Conservation (phyloP, 441 rosid species). For the Adansonia gregorii region DNA sequence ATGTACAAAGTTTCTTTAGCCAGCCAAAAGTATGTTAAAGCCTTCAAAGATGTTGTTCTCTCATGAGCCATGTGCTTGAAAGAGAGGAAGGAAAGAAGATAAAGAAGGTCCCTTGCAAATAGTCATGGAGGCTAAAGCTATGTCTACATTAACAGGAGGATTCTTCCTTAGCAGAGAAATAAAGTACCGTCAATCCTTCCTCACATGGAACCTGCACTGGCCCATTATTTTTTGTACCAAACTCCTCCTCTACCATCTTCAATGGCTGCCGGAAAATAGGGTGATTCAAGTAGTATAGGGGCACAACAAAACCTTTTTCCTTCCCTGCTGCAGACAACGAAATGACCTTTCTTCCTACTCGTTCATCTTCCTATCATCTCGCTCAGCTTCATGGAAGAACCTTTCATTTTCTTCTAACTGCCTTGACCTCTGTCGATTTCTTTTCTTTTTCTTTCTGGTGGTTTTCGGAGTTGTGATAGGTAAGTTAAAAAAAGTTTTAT, state of each 20-base stretch:
- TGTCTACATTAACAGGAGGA: slow-evolving; percentile 30
- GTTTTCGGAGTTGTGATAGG: background rate
- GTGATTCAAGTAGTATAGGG: slow-evolving; percentile 45
- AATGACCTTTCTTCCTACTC: slow-evolving; percentile 51
- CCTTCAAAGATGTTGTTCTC: background rate
- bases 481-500: background rate
- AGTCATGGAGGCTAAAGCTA: slow-evolving; percentile 24
- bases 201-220: slow-evolving; percentile 57
- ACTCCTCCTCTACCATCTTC: slow-evolving; percentile 58
- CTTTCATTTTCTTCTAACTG: too few species aligned
- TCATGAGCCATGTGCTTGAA: slow-evolving; percentile 18
- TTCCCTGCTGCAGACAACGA: slow-evolving; percentile 49
- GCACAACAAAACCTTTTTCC: slow-evolving; percentile 51
- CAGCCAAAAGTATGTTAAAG: background rate
- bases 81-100: slow-evolving; percentile 39
- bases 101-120: slow-evolving; percentile 42
- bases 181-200: slow-evolving; percentile 45
- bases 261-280: slow-evolving; percentile 45
- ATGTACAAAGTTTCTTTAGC: background rate
- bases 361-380: slow-evolving; percentile 42
- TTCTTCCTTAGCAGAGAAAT: slow-evolving; percentile 38
- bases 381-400: slow-evolving; percentile 32
- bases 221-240: slow-evolving; percentile 41
- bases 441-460: background rate
- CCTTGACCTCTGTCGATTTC: background rate